A percentile compares a stretch with the other conserved stretches of the same genome.
phyloP scores from a whole-genome alignment of 2,329 filamentous ascomycete genomes.

The Botrytis deweyae region DNA sequence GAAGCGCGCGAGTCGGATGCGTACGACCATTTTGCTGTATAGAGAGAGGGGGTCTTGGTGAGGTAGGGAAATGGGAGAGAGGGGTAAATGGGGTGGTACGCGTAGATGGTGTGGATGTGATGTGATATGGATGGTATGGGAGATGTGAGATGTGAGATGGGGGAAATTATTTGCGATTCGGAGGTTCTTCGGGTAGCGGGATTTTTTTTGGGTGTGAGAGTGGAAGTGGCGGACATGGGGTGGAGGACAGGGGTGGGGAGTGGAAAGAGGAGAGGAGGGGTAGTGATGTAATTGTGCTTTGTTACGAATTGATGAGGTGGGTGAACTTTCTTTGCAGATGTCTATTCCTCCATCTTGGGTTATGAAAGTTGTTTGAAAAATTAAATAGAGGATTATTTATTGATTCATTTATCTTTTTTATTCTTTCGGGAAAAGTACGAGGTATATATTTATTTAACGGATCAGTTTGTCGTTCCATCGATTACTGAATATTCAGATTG shows the following conservation, averaged over 20 bases:
- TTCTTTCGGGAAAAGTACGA: not conserved
- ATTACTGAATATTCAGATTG: not conserved
- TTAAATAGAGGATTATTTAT: not conserved
- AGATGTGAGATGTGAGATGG: not conserved
- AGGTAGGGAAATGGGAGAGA: too few relatives aligned
- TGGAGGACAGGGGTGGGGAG: not conserved
- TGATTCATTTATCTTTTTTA: not conserved
- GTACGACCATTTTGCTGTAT: slow-evolving; percentile 71
- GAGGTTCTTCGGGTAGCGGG: slow-evolving; percentile 7
- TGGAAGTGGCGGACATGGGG: not conserved
- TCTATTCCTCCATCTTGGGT: too few relatives aligned
- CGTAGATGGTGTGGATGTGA: too few relatives aligned
- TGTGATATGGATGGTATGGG: too few relatives aligned
- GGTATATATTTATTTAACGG: not conserved
- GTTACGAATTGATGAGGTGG: too few relatives aligned
- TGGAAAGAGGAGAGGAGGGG: not conserved
- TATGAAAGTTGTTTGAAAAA: too few relatives aligned
- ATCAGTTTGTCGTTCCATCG: not conserved
- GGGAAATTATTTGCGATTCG: slow-evolving; percentile 10
- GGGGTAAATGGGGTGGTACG: too few relatives aligned
- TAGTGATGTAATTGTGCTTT: slow-evolving; percentile 9
- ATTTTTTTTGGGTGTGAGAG: not conserved
- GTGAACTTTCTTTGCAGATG: not conserved
- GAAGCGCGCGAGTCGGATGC: slow-evolving; percentile 91
- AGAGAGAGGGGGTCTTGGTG: too few relatives aligned